Conservation (phyloP, 2,329 filamentous ascomycete species). For the Cercospora brassicicola region DNA sequence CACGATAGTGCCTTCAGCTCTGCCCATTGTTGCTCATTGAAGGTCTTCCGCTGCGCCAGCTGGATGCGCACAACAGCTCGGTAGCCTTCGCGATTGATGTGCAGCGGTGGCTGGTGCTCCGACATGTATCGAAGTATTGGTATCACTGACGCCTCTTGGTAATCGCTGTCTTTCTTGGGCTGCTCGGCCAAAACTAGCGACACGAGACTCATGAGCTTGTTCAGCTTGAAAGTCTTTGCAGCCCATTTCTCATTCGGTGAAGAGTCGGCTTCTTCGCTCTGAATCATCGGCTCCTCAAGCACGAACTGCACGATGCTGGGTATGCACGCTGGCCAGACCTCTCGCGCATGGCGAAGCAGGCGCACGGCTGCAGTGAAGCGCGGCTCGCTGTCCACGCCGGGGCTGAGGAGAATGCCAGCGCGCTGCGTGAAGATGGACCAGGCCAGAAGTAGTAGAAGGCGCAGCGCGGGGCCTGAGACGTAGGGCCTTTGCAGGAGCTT, state of each 20-base stretch:
- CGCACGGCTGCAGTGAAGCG: constrained; percentile 47
- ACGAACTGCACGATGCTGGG: constrained; percentile 23
- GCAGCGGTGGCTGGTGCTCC: constrained; percentile 53
- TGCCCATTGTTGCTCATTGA: constrained; percentile 58
- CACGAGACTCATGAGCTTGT: constrained; percentile 35
- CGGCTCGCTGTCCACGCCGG: constrained; percentile 9
- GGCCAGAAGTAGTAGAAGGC: constrained; percentile 40
- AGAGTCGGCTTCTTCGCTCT: background rate
- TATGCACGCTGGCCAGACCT: constrained; percentile 51
- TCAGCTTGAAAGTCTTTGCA: constrained; percentile 24
- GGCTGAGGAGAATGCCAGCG: background rate
- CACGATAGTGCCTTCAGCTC: constrained; percentile 60
- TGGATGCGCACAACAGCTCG: constrained; percentile 58
- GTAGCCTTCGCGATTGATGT: constrained; percentile 60
- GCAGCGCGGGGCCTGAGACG: constrained; percentile 46
- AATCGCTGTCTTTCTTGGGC: constrained; percentile 51
- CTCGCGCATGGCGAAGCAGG: constrained; percentile 53
- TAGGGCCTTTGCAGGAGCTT: constrained; percentile 49
- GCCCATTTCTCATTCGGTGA: background rate
- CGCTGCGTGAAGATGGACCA: constrained; percentile 9
- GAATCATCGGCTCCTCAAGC: background rate
- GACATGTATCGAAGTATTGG: constrained; percentile 60
- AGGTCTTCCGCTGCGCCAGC: constrained; percentile 58
- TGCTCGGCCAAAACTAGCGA: constrained; percentile 45
- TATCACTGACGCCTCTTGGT: constrained; percentile 60